Evolutionary conservation across 768 basidiomycete genomes (phyloP).

Genomic region (Suillus luteus): DNA sequence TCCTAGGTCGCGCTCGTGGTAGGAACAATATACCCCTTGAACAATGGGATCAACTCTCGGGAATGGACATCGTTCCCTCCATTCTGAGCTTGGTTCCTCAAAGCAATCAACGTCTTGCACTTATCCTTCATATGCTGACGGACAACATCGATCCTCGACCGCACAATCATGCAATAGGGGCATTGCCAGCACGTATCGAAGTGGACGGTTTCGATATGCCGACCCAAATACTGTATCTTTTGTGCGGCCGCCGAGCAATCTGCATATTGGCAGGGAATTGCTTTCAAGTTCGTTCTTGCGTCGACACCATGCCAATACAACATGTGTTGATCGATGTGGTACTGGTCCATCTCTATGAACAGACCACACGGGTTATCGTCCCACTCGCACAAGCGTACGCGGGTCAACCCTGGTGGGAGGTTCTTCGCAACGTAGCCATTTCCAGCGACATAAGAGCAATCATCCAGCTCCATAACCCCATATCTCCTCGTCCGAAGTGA

Average conservation of each 20-base stretch:
- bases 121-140: neutral
- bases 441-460: too few species aligned
- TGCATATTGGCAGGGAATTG: neutral
- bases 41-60: neutral
- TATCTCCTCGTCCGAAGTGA: too few species aligned
- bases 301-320: neutral
- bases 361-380: neutral
- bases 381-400: neutral
- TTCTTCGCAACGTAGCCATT: too few species aligned
- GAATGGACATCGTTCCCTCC: fast-evolving
- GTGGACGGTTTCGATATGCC: neutral
- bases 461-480: too few species aligned
- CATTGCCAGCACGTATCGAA: neutral
- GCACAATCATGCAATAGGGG: neutral
- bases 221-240: too few species aligned
- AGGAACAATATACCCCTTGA: neutral
- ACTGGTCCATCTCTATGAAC: neutral
- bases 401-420: too few species aligned
- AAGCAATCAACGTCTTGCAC: neutral
- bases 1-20: neutral
- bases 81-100: neutral
- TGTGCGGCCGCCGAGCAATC: neutral
- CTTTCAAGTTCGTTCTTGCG: too few species aligned
- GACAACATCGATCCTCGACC: neutral
- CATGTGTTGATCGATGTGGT: neutral